Conservation (phyloP, 257 asterid species). For the Craterostigma plantagineum region DNA sequence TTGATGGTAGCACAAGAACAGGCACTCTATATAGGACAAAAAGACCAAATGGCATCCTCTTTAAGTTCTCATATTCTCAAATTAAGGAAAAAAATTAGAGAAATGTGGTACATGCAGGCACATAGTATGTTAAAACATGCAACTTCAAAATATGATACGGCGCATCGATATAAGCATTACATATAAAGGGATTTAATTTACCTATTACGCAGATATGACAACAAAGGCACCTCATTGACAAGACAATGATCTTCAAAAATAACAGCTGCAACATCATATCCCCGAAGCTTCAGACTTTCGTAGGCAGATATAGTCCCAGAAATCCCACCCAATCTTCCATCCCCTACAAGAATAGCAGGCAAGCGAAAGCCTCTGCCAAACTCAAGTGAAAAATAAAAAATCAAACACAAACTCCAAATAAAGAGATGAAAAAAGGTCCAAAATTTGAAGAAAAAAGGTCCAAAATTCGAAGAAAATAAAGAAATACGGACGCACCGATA, state of each 20-base stretch:
- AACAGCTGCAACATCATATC: slow-evolving; percentile 80
- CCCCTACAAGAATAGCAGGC: slow-evolving; percentile 92
- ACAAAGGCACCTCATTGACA: slow-evolving; percentile 53
- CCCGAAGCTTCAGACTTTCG: slow-evolving; percentile 79
- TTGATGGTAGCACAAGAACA: slow-evolving; percentile 72
- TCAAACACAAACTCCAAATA: neutral
- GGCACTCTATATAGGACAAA: slow-evolving; percentile 53
- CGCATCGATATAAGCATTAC: too few species aligned
- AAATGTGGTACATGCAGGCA: too few species aligned
- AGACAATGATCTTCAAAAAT: slow-evolving; percentile 84
- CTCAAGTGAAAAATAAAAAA: slow-evolving; percentile 11
- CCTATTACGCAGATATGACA: slow-evolving; percentile 60
- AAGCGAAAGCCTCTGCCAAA: slow-evolving; percentile 73
- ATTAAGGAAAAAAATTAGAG: too few species aligned
- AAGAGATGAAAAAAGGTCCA: neutral
- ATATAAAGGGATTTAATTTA: too few species aligned
- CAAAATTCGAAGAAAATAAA: neutral
- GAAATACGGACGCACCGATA: slow-evolving; percentile 50
- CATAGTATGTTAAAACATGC: too few species aligned
- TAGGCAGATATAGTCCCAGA: slow-evolving; percentile 96
- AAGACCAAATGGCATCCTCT: too few species aligned
- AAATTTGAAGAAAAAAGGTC: too few species aligned
- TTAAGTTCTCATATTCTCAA: too few species aligned
- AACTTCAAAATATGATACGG: too few species aligned
- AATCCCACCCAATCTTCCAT: slow-evolving; percentile 93